Base-by-base conservation (phyloP, 225 moss, liverwort and hornwort genomes). In the Bryum argenteum region DNA sequence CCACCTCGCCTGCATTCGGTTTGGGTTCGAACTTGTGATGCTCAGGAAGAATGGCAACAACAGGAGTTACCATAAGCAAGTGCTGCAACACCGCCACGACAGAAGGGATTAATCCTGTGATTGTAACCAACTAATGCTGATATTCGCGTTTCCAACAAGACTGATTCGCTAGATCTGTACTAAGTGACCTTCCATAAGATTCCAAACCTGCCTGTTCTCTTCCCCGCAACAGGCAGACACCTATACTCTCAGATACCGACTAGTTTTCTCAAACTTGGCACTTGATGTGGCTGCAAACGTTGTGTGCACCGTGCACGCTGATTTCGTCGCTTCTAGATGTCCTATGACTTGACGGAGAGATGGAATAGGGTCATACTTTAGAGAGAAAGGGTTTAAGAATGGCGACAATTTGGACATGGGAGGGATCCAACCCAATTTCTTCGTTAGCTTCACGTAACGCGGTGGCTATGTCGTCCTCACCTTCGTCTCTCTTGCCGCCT, bases 401-500 rank as follows among this genome's bases (percentile, higher is more conserved):
- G 23, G 91, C 71, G 39, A 91, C 83, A 47, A 91, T 81, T 42
- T 82, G 86, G 68, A 91, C 91, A 45, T 86, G 81, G 16, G 83
- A 84, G 54, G 93, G 88, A 19, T 78, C 68, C 71, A 94, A 71
- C 12, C 93, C 93, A 43, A 94, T 90, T 78, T 91, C 93, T 73
- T 94, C 93, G 14, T 87, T 75, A 1, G 91, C 83, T 75, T 94
- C 93, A 63, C 93, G 82, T 45, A 91, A 78, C 6, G 91, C 91
- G 6, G 93, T 90, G 24, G 88, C 93, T 56, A 60, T 70, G 64
- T 91, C 91, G 65, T 89, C 86, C 74, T 94, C 93, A 16, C 70
- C 89, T 61, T 94, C 86, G 28, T 94, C 93, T 61, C 88, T 82
- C 75, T 90, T 94, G 65, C 93, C 93, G 50, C 93, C 93, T 20